phyloP scores from a whole-genome alignment of 495 filamentous ascomycete species.

The Penicillium diatomitis region DNA sequence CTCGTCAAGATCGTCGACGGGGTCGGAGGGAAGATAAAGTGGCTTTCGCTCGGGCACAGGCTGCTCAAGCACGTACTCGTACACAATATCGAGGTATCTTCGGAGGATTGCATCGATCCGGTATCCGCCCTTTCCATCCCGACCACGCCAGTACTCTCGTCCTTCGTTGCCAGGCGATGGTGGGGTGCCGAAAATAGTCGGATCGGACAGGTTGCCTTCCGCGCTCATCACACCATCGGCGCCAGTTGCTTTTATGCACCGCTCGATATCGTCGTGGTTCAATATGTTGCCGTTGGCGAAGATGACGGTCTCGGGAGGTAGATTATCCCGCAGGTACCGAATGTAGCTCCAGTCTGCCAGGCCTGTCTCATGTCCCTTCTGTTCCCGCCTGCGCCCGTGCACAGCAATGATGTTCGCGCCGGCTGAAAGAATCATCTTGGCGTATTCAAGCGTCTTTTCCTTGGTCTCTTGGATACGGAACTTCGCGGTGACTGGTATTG shows the following conservation, averaged over 20 bases:
- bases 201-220: constrained; percentile 88
- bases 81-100: constrained; percentile 83
- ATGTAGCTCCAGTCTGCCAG: constrained; percentile 86
- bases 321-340: constrained; percentile 68
- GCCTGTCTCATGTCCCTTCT: constrained; percentile 94
- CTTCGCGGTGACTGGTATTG: constrained; percentile 86
- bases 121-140: constrained; percentile 75
- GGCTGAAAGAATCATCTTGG: constrained; percentile 74
- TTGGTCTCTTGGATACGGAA: constrained; percentile 82
- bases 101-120: constrained; percentile 80
- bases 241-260: constrained; percentile 74
- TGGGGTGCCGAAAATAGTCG: constrained; percentile 67
- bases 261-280: constrained; percentile 67
- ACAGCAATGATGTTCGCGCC: constrained; percentile 90
- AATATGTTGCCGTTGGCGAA: constrained; percentile 97
- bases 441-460: constrained; percentile 82
- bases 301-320: constrained; percentile 81
- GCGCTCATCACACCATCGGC: constrained; percentile 94
- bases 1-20: constrained; percentile 30
- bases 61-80: constrained; percentile 58
- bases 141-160: constrained; percentile 76
- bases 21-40: constrained; percentile 65
- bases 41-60: constrained; percentile 54
- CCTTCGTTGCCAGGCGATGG: constrained; percentile 55
- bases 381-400: constrained; percentile 80